Conservation (phyloP, 2,329 filamentous ascomycete genomes). For the Phialophora expanda region DNA sequence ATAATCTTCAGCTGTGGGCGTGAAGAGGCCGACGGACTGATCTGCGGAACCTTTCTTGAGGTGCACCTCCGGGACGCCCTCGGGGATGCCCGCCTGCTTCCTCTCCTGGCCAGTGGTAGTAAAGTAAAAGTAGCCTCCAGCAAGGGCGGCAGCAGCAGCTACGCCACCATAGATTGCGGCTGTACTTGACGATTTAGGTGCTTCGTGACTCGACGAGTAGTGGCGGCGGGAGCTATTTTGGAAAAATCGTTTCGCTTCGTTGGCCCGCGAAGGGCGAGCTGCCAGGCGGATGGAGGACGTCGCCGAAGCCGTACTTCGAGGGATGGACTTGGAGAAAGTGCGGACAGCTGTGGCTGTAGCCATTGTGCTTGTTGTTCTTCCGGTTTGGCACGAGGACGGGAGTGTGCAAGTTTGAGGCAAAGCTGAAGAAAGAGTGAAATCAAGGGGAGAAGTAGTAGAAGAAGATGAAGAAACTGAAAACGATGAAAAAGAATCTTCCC, state of each 20-base stretch:
- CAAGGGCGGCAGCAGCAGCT: conserved; percentile 65
- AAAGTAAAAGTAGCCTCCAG: conserved; percentile 68
- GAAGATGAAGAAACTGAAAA: conserved; percentile 14
- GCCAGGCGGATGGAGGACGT: conserved; percentile 49
- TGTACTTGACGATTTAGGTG: conserved; percentile 56
- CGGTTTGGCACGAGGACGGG: background rate
- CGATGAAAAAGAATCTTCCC: conserved; percentile 2
- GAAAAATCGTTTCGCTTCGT: conserved; percentile 67
- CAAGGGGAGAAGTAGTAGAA: background rate
- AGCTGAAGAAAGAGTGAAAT: conserved; percentile 13
- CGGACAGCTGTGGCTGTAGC: conserved; percentile 52
- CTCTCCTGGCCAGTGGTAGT: conserved; percentile 39
- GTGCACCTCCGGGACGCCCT: conserved; percentile 42
- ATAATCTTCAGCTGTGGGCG: conserved; percentile 83
- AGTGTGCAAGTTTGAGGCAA: background rate
- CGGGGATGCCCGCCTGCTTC: background rate
- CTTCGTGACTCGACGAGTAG: conserved; percentile 72
- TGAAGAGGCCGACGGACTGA: conserved; percentile 63
- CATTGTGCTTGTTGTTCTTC: conserved; percentile 25
- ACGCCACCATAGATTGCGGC: conserved; percentile 63
- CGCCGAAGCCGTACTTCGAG: conserved; percentile 48
- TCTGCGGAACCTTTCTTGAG: conserved; percentile 48
- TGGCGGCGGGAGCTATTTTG: conserved; percentile 76
- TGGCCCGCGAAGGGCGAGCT: conserved; percentile 63
- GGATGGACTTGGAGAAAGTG: conserved; percentile 50